phyloP scores from a whole-genome alignment of 2,329 filamentous ascomycete genomes.

The Keithomyces neogunnii region DNA sequence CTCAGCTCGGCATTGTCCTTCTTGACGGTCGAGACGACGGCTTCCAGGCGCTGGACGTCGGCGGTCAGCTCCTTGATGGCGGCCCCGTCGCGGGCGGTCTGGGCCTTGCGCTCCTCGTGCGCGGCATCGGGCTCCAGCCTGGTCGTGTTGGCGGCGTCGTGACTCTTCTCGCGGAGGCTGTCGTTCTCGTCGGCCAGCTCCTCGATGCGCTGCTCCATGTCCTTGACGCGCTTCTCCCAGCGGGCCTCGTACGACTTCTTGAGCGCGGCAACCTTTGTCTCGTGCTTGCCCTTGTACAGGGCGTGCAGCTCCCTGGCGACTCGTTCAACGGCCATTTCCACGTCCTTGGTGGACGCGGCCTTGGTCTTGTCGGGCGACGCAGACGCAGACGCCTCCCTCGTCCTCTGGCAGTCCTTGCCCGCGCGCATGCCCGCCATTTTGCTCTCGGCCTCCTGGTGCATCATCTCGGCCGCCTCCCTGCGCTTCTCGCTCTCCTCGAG shows the following conservation, averaged over 20 bases:
- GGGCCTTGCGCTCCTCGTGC: slow-evolving; percentile 41
- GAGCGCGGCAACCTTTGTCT: slow-evolving; percentile 86
- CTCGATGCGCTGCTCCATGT: slow-evolving; percentile 65
- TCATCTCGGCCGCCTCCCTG: slow-evolving; percentile 63
- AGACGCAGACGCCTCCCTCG: slow-evolving; percentile 15
- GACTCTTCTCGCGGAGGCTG: slow-evolving; percentile 49
- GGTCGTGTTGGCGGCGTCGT: slow-evolving; percentile 55
- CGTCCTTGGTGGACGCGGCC: slow-evolving; percentile 44
- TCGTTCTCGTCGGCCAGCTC: slow-evolving; percentile 68
- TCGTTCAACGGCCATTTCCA: slow-evolving; percentile 79
- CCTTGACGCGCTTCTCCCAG: slow-evolving; percentile 79
- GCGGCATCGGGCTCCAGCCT: slow-evolving; percentile 41
- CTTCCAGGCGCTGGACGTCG: slow-evolving; percentile 65
- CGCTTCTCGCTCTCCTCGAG: slow-evolving; percentile 70
- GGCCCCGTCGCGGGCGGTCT: slow-evolving; percentile 57
- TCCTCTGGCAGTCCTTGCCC: slow-evolving; percentile 38
- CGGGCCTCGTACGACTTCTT: slow-evolving; percentile 78
- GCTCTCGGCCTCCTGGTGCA: slow-evolving; percentile 67
- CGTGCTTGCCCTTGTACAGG: slow-evolving; percentile 94
- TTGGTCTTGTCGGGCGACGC: slow-evolving; percentile 31
- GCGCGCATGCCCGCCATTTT: slow-evolving; percentile 68
- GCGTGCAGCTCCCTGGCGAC: slow-evolving; percentile 90
- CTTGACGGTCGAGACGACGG: slow-evolving; percentile 62
- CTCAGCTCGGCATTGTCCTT: slow-evolving; percentile 60
- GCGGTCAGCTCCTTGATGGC: slow-evolving; percentile 64